Evolutionary conservation across 2,329 filamentous ascomycete genomes (phyloP).

Genomic region (Nectriaceae sp.): DNA sequence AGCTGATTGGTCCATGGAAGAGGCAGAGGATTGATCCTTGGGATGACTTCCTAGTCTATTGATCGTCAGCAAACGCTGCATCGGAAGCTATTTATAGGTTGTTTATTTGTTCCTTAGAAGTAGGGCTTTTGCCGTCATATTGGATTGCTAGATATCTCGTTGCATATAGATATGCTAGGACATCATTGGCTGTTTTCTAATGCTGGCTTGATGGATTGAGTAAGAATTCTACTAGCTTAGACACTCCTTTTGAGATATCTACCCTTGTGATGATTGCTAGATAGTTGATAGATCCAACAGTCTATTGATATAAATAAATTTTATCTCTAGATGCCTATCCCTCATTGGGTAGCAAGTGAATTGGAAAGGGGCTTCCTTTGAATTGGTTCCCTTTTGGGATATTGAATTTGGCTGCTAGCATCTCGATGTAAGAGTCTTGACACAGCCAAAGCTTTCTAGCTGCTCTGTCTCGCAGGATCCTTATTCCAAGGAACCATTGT

Average conservation of each 20-base stretch:
- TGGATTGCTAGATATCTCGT: conserved; percentile 1
- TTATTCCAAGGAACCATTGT: neutral
- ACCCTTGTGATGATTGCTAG: neutral
- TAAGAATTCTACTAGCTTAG: too few species aligned
- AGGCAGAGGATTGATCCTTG: conserved; percentile 6
- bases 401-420: neutral
- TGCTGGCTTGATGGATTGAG: too few species aligned
- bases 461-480: neutral
- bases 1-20: neutral
- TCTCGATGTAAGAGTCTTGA: neutral
- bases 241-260: neutral
- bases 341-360: too few species aligned
- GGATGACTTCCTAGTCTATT: conserved; percentile 2
- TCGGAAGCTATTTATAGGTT: neutral
- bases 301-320: neutral
- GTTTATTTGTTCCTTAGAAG: neutral
- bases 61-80: conserved; percentile 4
- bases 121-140: neutral
- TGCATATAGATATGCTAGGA: conserved; percentile 1
- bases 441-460: neutral
- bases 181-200: too few species aligned
- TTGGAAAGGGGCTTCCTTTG: neutral
- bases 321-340: too few species aligned
- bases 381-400: neutral
- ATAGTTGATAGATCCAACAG: conserved; percentile 1